phyloP scores from a whole-genome alignment of 2,329 filamentous ascomycete genomes.

The Colletotrichum viniferum region DNA sequence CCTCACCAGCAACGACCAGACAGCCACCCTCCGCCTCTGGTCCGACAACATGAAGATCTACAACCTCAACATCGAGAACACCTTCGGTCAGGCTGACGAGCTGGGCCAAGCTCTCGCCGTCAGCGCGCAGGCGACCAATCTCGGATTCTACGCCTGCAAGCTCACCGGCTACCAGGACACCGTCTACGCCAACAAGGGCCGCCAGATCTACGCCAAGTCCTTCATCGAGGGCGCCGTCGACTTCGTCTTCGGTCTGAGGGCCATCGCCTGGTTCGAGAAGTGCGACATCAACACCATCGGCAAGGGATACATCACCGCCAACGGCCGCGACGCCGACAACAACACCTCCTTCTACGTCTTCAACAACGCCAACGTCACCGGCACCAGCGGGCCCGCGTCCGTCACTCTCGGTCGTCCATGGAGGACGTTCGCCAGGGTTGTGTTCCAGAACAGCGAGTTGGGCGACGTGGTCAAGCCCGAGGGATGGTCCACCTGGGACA shows the following conservation, averaged over 20 bases:
- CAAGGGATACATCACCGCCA: conserved; percentile 51
- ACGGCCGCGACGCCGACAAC: conserved; percentile 44
- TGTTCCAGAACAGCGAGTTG: conserved; percentile 52
- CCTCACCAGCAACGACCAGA: conserved; percentile 48
- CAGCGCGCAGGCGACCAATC: conserved; percentile 48
- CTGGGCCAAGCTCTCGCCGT: conserved; percentile 59
- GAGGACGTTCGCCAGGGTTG: conserved; percentile 52
- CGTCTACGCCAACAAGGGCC: conserved; percentile 51
- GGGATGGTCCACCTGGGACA: conserved; percentile 55
- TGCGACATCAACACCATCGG: conserved; percentile 51
- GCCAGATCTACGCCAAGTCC: conserved; percentile 57
- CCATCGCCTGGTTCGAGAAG: conserved; percentile 57
- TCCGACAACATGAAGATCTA: conserved; percentile 63
- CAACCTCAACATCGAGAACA: conserved; percentile 41
- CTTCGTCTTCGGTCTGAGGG: conserved; percentile 63
- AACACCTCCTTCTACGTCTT: conserved; percentile 47
- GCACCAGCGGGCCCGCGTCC: conserved; percentile 32
- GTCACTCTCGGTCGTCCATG: conserved; percentile 60
- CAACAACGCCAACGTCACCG: conserved; percentile 51
- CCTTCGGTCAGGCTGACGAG: conserved; percentile 49
- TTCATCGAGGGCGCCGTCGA: conserved; percentile 62
- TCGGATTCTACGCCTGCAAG: conserved; percentile 53
- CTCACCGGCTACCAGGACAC: conserved; percentile 62
- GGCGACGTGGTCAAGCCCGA: conserved; percentile 51
- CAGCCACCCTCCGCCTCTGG: conserved; percentile 45